phyloP scores from a whole-genome alignment of 179 eudicot species.

The Drosera spatulata region DNA sequence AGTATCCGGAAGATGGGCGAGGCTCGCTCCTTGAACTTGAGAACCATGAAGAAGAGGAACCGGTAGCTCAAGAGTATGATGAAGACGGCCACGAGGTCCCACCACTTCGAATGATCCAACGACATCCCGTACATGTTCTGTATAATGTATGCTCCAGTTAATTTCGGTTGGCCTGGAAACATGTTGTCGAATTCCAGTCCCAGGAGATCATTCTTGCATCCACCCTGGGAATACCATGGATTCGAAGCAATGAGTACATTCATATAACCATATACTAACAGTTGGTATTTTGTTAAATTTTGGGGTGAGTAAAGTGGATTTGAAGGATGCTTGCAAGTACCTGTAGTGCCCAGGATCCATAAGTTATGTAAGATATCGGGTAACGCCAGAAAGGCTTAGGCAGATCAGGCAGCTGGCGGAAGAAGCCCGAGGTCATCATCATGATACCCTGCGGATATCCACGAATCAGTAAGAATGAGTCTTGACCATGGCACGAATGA shows the following conservation, averaged over 20 bases:
- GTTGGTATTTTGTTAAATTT: no score
- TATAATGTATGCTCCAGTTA: slow-evolving; percentile 71
- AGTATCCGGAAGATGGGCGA: slow-evolving; percentile 38
- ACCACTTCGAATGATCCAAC: slow-evolving; percentile 68
- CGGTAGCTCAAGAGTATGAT: slow-evolving; percentile 77
- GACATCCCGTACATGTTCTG: slow-evolving; percentile 72
- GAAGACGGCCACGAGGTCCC: slow-evolving; percentile 64
- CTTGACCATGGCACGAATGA: no score
- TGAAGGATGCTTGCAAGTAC: slow-evolving; percentile 21
- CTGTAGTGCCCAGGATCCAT: slow-evolving; percentile 98
- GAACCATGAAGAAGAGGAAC: slow-evolving; percentile 74
- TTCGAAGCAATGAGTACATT: no score
- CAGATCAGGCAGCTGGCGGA: slow-evolving; percentile 88
- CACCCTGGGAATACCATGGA: no score
- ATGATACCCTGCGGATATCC: slow-evolving; percentile 60
- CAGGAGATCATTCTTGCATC: slow-evolving; percentile 82
- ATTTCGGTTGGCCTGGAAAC: slow-evolving; percentile 47
- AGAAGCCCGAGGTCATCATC: slow-evolving; percentile 94
- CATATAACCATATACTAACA: no score
- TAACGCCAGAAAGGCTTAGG: slow-evolving; percentile 96
- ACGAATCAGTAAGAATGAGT: no score
- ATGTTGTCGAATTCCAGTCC: slow-evolving; percentile 81
- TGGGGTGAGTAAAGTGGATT: no score
- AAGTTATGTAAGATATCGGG: slow-evolving; percentile 96
- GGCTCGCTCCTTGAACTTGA: slow-evolving; percentile 68